Percentiles rank a stretch among this genome's conserved stretches.
Conservation (phyloP, 2,329 filamentous ascomycete genomes). For the Arachnomyces sp. region DNA sequence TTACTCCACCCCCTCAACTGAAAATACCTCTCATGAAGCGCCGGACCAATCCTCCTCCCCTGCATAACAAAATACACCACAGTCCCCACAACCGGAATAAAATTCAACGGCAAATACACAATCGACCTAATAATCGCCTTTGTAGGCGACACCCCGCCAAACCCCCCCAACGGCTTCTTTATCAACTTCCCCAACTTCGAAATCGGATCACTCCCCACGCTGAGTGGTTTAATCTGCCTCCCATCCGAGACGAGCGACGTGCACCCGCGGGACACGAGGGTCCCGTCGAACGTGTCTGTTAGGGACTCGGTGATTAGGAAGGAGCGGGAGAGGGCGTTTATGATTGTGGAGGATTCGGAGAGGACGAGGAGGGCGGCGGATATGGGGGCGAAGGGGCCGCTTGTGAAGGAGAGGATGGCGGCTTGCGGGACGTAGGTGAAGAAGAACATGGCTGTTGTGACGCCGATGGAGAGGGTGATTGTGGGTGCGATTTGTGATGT, state of each 20-base stretch:
- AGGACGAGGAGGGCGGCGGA: constrained; percentile 52
- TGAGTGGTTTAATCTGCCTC: constrained; percentile 54
- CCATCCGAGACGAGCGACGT: constrained; percentile 62
- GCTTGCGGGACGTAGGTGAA: constrained; percentile 82
- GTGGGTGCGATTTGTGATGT: constrained; percentile 51
- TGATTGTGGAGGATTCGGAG: constrained; percentile 47
- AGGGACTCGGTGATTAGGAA: constrained; percentile 76
- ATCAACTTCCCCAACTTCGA: constrained; percentile 50
- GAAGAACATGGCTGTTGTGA: constrained; percentile 75
- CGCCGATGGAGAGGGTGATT: constrained; percentile 59
- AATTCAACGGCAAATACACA: constrained; percentile 84
- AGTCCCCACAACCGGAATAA: constrained; percentile 83
- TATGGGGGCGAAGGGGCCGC: constrained; percentile 61
- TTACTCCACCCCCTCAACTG: constrained; percentile 77
- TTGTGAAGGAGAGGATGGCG: constrained; percentile 72
- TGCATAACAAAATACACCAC: constrained; percentile 71
- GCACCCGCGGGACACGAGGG: constrained; percentile 47
- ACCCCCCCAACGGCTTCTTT: constrained; percentile 46
- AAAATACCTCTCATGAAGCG: constrained; percentile 63
- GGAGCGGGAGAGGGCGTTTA: constrained; percentile 50
- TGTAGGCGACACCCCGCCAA: constrained; percentile 41
- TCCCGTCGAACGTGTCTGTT: constrained; percentile 80
- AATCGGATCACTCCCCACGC: constrained; percentile 41
- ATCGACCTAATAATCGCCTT: constrained; percentile 59
- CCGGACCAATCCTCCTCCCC: constrained; percentile 49